Evolutionary conservation across 768 basidiomycete species (phyloP).

Genomic region (Phanerochaete sordida): DNA sequence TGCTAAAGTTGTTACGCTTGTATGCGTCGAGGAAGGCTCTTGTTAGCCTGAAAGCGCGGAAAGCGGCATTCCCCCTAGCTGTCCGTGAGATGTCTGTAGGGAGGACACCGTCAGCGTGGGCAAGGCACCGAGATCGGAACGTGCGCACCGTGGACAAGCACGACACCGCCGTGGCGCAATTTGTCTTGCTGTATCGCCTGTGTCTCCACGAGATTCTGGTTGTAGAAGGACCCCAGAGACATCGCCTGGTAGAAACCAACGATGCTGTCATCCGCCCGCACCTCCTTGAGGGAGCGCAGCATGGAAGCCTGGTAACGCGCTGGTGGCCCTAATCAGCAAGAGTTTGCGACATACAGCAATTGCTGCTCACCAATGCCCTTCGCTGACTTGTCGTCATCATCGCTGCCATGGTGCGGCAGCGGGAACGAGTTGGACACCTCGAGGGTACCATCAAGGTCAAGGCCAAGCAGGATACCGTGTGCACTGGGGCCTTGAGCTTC

Average conservation of each 20-base stretch:
- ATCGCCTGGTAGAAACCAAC: slow-evolving; percentile 95
- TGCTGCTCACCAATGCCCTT: slow-evolving; percentile 64
- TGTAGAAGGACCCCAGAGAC: slow-evolving; percentile 81
- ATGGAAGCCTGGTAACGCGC: slow-evolving; percentile 81
- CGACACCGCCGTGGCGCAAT: slow-evolving; percentile 80
- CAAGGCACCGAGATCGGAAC: neutral
- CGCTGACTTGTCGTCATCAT: slow-evolving; percentile 80
- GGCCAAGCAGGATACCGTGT: slow-evolving; percentile 83
- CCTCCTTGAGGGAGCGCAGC: slow-evolving; percentile 86
- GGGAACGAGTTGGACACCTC: slow-evolving; percentile 92
- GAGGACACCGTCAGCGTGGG: slow-evolving; percentile 4
- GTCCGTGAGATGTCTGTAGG: slow-evolving; percentile 72
- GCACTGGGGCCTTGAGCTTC: slow-evolving; percentile 73
- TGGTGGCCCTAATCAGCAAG: slow-evolving; percentile 23
- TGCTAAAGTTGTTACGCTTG: slow-evolving; percentile 81
- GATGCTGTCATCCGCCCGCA: slow-evolving; percentile 86
- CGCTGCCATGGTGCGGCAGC: slow-evolving; percentile 65
- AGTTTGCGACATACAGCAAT: neutral
- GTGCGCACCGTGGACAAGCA: slow-evolving; percentile 72
- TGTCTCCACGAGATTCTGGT: slow-evolving; percentile 74
- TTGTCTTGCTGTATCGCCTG: slow-evolving; percentile 85
- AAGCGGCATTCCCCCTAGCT: slow-evolving; percentile 78
- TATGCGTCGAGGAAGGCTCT: slow-evolving; percentile 76
- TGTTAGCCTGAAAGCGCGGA: slow-evolving; percentile 87
- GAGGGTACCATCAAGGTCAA: slow-evolving; percentile 87